Evolutionary conservation across 306 rosid genomes (phyloP).

Genomic region (Fragaria nilgerrensis): DNA sequence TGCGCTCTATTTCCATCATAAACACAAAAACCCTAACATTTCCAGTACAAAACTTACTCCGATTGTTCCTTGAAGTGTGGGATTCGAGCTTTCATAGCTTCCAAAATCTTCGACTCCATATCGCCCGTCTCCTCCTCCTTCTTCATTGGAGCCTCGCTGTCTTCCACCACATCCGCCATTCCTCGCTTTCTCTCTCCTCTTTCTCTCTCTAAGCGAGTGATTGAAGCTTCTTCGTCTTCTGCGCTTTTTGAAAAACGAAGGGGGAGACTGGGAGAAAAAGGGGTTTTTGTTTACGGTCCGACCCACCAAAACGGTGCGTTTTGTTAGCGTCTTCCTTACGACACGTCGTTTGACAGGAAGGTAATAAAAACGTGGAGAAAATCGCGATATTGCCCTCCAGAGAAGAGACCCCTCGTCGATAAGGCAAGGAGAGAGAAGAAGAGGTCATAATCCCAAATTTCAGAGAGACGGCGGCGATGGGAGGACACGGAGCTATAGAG

Average conservation of each 20-base stretch:
- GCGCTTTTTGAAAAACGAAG: background rate
- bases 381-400: background rate
- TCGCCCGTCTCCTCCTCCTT: slow-evolving; percentile 23
- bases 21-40: background rate
- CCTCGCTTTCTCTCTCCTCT: background rate
- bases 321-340: background rate
- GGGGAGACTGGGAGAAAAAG: background rate
- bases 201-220: background rate
- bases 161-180: slow-evolving; percentile 57
- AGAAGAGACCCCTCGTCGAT: background rate
- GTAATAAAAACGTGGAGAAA: background rate
- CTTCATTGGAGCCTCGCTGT: slow-evolving; percentile 25
- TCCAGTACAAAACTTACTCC: slow-evolving; percentile 38
- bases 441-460: background rate
- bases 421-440: background rate
- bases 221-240: slow-evolving; percentile 2
- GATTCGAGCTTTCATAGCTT: slow-evolving; percentile 60
- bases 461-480: slow-evolving; percentile 33
- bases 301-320: background rate
- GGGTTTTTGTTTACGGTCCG: background rate
- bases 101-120: slow-evolving; percentile 53
- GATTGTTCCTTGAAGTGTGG: slow-evolving; percentile 77
- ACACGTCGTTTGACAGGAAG: background rate
- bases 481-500: slow-evolving; percentile 55
- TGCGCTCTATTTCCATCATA: background rate